Evolutionary conservation across 345 rosid species (phyloP).

Genomic region (Murraya koenigii): DNA sequence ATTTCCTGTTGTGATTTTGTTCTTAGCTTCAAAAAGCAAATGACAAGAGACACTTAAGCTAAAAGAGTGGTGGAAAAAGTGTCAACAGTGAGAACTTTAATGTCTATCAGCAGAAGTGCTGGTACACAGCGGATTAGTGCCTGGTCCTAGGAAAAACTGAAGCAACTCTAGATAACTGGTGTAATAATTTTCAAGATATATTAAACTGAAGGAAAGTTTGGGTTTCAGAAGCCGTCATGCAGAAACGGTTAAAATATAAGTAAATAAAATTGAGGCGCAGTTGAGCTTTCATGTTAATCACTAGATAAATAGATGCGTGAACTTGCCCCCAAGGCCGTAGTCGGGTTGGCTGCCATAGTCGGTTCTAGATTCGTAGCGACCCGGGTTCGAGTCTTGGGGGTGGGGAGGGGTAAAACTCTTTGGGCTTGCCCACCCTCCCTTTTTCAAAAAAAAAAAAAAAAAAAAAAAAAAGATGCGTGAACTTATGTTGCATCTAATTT

Average conservation of each 20-base stretch:
- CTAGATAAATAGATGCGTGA: constrained; percentile 3
- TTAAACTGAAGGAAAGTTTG: not conserved
- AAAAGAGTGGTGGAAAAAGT: not conserved
- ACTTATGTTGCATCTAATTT: constrained; percentile 10
- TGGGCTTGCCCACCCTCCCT: no score
- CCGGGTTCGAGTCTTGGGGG: no score
- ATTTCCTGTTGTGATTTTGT: not conserved
- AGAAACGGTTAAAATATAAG: not conserved
- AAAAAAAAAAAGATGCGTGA: constrained; percentile 14
- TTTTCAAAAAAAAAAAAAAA: no score
- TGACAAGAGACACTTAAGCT: not conserved
- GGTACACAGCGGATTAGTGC: not conserved
- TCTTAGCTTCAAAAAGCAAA: not conserved
- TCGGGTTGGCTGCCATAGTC: no score
- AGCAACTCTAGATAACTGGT: not conserved
- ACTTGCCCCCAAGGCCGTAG: no score
- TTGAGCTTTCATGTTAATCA: not conserved
- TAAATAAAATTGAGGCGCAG: not conserved
- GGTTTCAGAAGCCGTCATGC: not conserved
- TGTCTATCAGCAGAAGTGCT: not conserved
- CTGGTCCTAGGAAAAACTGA: not conserved
- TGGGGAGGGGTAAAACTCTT: no score
- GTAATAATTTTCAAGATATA: not conserved
- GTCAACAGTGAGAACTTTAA: not conserved
- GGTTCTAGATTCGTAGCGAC: no score